A percentile compares a stretch with the other conserved stretches of the same genome.
These are phyloP conservation scores for Pholiota adiposa DNA, from an alignment of 1,284 basidiomycete genomes.

Conservation along the genomic window DNA sequence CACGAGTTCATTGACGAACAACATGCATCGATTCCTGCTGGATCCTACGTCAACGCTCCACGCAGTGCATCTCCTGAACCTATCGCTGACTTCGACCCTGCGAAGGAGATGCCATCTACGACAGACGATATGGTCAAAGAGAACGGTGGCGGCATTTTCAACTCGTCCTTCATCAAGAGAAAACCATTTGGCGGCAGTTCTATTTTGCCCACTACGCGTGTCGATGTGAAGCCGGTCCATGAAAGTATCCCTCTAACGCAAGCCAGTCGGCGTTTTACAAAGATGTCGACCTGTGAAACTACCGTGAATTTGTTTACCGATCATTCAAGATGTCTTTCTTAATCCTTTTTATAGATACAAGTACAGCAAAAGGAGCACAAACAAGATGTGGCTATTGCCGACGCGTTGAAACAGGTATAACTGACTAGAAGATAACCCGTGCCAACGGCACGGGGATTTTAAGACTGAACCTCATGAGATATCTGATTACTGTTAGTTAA, in stretches of 20 bases:
- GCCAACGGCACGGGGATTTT: no score
- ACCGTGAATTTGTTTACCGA: neutral
- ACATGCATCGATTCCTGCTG: neutral
- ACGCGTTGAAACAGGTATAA: conserved; percentile 15
- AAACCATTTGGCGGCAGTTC: neutral
- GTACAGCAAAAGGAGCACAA: neutral
- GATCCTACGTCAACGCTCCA: conserved; percentile 6
- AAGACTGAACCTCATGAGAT: no score
- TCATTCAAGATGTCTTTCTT: neutral
- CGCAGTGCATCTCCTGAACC: conserved; percentile 43
- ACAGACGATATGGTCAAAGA: neutral
- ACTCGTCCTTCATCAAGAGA: neutral
- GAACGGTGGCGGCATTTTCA: neutral
- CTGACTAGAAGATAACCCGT: no score
- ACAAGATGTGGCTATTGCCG: neutral
- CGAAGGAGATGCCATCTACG: neutral
- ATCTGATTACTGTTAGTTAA: no score
- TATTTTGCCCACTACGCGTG: conserved; percentile 4
- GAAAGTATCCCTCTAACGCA: neutral
- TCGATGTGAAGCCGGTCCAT: neutral
- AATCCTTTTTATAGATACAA: neutral
- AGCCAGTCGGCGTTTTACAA: neutral
- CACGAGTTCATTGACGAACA: conserved; percentile 51
- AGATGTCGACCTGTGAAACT: neutral
- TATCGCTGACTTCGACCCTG: conserved; percentile 11